Base-by-base conservation (phyloP, 192 early-diverging fungal species). In the Fimicolochytrium jonesii region DNA sequence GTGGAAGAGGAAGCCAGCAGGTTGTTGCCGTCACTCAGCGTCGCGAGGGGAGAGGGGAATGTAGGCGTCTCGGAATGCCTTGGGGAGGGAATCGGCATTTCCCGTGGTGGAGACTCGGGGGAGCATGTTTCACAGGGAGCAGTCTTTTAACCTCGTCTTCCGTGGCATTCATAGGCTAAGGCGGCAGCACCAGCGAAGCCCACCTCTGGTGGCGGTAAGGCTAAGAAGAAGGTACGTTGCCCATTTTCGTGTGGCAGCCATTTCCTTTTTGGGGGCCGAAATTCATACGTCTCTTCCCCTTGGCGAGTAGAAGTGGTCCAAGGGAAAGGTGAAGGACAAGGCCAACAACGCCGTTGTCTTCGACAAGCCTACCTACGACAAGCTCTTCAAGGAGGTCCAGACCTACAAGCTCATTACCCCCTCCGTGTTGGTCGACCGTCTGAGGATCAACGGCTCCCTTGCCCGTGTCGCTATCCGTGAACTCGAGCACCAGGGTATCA, bases 241-340 rank as follows among this genome's bases (percentile, higher is more conserved):
- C 41, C 6, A 4, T 9, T 30, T 32, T 6, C 22, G 11, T 22
- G 32, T 30, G 25, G 32, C 7, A 34, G 17, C 34, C n/a, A 39
- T 37, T 22, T 17, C 17, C 20, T n/a, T 32, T 18, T 7, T 56
- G 36, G 11, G 6, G 9, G 7, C 5, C 6, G 25, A 53, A 23
- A 53, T 34, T 22, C 29, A 6, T 7, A 42, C 17, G 32, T 23
- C n/a, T n/a, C n/a, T 57, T 9, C 7, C 11, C 30, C 15, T 18
- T 23, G 20, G 39, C 35, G 67, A 78, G 75, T 65, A 94, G 95
- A 99, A 99, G 91, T 99, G 97, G 97, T 99, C 97, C 63, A 94
- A 93, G 87, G 92, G 91, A 71, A 95, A 95, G 87, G 92, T 94
- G 61, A 97, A 98, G 92, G 97, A 99, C 77, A 98, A 98, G 91